Percentiles rank a stretch among this genome's conserved stretches.
phyloP scores from a whole-genome alignment of 805 yeast species.

The Candida andamanensis region DNA sequence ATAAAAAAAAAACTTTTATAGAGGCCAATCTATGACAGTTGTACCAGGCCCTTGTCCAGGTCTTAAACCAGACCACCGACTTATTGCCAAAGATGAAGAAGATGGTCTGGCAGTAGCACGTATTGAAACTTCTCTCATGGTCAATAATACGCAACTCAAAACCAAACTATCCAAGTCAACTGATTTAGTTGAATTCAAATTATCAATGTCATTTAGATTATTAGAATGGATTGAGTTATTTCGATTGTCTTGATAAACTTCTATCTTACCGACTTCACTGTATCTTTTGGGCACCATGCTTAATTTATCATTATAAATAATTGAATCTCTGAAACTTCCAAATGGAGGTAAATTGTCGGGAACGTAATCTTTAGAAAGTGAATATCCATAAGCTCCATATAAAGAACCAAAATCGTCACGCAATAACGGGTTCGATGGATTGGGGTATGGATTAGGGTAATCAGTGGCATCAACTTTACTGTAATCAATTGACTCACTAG shows the following conservation, averaged over 20 bases:
- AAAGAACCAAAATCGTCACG: conserved; percentile 9
- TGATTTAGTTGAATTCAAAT: conserved; percentile 25
- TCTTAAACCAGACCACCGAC: no score
- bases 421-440: conserved; percentile 19
- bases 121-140: conserved; percentile 28
- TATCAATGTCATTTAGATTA: conserved; percentile 4
- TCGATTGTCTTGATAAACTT: conserved; percentile 27
- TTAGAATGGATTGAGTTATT: background rate
- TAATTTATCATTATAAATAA: conserved; percentile 16
- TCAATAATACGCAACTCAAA: conserved; percentile 23
- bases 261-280: conserved; percentile 30
- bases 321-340: conserved; percentile 28
- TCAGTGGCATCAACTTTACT: conserved; percentile 6
- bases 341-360: conserved; percentile 36
- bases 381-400: conserved; percentile 6
- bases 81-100: background rate
- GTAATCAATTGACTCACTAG: conserved; percentile 2
- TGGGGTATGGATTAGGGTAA: conserved; percentile 30
- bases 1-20: no score
- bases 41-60: no score
- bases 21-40: no score
- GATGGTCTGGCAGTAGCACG: conserved; percentile 19
- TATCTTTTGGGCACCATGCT: conserved; percentile 31
- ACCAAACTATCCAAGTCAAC: conserved; percentile 29
- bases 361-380: conserved; percentile 13